A percentile compares a stretch with the other conserved stretches of the same genome.
Evolutionary conservation across 1,284 basidiomycete genomes (phyloP).

Genomic region (Austroboletus niveus): DNA sequence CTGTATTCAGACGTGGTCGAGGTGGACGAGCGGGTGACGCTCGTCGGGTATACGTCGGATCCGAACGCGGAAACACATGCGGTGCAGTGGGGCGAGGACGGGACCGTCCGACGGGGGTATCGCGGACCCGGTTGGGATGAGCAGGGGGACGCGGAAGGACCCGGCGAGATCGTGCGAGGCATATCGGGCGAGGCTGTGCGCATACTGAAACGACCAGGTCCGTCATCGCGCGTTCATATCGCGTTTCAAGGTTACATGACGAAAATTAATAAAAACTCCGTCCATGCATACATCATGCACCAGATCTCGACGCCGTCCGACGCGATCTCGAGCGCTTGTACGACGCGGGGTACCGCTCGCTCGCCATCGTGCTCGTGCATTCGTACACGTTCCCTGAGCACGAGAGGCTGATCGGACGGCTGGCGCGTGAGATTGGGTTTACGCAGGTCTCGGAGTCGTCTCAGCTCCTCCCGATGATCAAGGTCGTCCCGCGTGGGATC

Average conservation of each 20-base stretch:
- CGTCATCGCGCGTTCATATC: background rate
- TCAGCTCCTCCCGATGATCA: conserved; percentile 91
- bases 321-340: conserved; percentile 68
- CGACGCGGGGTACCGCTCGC: conserved; percentile 74
- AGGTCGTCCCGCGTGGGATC: conserved; percentile 90
- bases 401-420: conserved; percentile 68
- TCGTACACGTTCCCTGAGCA: conserved; percentile 91
- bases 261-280: too few relatives aligned
- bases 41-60: conserved; percentile 91
- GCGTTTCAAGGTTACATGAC: background rate
- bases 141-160: conserved; percentile 64
- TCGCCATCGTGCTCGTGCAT: conserved; percentile 87
- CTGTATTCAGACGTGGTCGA: conserved; percentile 84
- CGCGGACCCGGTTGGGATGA: conserved; percentile 74
- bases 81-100: conserved; percentile 70
- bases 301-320: conserved; percentile 53
- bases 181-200: conserved; percentile 91
- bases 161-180: conserved; percentile 78
- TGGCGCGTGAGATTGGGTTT: conserved; percentile 83
- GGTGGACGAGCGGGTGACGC: conserved; percentile 92
- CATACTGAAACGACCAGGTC: conserved; percentile 74
- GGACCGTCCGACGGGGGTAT: conserved; percentile 67
- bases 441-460: conserved; percentile 87
- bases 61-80: conserved; percentile 76
- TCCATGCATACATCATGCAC: background rate